Evolutionary conservation across 2,329 filamentous ascomycete species (phyloP), one percentile per base, ranked within the genome.

Genomic region (Ophiobolus disseminans): DNA sequence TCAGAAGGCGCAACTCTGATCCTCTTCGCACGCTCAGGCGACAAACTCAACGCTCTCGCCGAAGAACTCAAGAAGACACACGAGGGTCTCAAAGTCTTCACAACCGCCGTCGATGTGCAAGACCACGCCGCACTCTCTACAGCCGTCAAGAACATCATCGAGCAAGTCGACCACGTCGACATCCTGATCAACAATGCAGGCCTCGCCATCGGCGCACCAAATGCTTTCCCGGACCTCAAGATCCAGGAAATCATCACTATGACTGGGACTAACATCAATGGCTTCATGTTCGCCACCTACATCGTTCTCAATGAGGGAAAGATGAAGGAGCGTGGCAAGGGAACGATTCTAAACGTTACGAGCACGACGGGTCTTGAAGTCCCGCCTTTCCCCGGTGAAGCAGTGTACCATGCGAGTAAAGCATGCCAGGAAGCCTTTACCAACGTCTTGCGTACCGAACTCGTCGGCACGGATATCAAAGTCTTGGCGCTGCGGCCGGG

Each of bases 281-380:
- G 79, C 2, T 68, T 73, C 55, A 78, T 81, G 74, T 78, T 73
- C 37, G 71, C 71, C 0, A 74, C 78, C 0, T 73, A 80, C 49
- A 70, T 75, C 0, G 76, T 76, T 0, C 69, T 80, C 2, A 80
- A 80, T 35, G 55, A 65, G 19, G 61, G 65, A 3, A 69, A 66
- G 21, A 78, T 79, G 72, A 69, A 75, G 47, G 52, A 63, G 8
- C 61, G 67, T 0, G 73, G 73, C 22, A 47, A 53, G 10, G 78
- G 77, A 1, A 79, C 76, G 1, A 80, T 81, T 20, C 52, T 82
- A 0, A 81, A 81, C 50, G 62, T 81, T 10, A 78, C 79, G 0
- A 78, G 75, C 0, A 72, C 73, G 0, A 81, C 79, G 0, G 78
- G 68, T 0, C 64, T 81, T 0, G 78, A 80, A 48, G 73, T 74